Percentiles rank a stretch among this genome's conserved stretches.
These are phyloP conservation scores for Cutaneotrichosporon sp. DNA, from an alignment of 1,284 basidiomycete genomes.

Conservation along the genomic window DNA sequence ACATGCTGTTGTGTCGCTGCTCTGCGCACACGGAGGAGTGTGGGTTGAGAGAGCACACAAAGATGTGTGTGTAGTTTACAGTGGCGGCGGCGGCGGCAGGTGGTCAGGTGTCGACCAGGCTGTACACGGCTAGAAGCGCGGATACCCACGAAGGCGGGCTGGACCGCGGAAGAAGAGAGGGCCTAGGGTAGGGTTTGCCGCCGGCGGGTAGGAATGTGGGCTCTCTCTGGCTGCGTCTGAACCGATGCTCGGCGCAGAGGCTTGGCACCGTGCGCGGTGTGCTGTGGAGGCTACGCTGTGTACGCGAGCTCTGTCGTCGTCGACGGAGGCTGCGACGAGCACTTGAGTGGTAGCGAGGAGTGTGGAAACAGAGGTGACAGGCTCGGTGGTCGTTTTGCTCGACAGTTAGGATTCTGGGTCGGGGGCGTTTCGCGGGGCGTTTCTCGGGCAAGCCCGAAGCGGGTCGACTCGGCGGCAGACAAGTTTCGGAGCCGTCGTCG, in stretches of 20 bases:
- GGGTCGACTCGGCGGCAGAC: background rate
- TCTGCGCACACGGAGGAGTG: too few species aligned
- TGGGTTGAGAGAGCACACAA: too few species aligned
- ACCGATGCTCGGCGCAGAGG: background rate
- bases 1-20: too few species aligned
- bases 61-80: too few species aligned
- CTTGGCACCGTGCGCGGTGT: too few species aligned
- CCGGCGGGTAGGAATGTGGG: background rate
- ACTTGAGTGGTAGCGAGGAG: background rate
- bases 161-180: background rate
- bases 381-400: background rate
- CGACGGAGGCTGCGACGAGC: background rate
- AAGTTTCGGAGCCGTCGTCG: background rate
- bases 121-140: too few species aligned
- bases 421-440: background rate
- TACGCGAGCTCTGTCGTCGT: background rate
- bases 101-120: background rate
- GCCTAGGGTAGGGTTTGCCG: background rate
- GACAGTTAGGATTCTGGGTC: background rate
- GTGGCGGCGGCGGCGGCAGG: too few species aligned
- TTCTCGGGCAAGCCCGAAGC: background rate
- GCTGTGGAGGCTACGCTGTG: background rate
- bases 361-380: background rate
- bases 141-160: background rate
- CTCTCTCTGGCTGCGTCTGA: too few species aligned